Percentiles rank a stretch among this genome's conserved stretches.
These are phyloP conservation scores for Jatropha podagrica DNA, from an alignment of 441 rosid species.

Conservation along the genomic window DNA sequence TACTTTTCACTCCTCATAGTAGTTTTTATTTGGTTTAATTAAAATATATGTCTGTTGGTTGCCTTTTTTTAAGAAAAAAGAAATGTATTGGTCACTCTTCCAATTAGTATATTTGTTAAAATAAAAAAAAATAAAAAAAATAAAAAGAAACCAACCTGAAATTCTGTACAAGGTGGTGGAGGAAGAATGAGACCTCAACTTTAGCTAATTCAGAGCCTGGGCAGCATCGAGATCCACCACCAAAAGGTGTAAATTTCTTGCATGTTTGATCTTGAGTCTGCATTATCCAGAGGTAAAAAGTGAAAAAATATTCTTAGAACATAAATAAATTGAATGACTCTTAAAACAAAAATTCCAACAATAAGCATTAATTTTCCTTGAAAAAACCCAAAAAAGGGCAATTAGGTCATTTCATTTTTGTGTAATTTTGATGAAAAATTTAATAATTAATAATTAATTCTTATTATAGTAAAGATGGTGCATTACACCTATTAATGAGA, in stretches of 20 bases:
- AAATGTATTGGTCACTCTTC: no score
- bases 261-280: conserved; percentile 45
- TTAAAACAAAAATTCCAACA: not conserved
- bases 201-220: conserved; percentile 71
- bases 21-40: no score
- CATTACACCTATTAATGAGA: conserved; percentile 5
- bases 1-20: no score
- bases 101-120: not conserved
- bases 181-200: conserved; percentile 65
- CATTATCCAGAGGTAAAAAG: not conserved
- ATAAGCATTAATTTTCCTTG: not conserved
- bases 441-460: not conserved
- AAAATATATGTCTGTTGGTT: no score
- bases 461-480: not conserved
- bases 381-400: not conserved
- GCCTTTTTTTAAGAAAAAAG: no score
- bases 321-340: not conserved
- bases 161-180: conserved; percentile 58
- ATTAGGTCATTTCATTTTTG: not conserved
- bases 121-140: not conserved
- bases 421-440: not conserved
- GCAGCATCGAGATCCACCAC: conserved; percentile 69
- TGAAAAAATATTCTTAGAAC: no score
- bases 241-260: conserved; percentile 65
- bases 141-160: conserved; percentile 40